Evolutionary conservation across 2,329 filamentous ascomycete genomes (phyloP), one percentile per base, ranked within the genome.

Genomic region (Pyrenophora seminiperda): DNA sequence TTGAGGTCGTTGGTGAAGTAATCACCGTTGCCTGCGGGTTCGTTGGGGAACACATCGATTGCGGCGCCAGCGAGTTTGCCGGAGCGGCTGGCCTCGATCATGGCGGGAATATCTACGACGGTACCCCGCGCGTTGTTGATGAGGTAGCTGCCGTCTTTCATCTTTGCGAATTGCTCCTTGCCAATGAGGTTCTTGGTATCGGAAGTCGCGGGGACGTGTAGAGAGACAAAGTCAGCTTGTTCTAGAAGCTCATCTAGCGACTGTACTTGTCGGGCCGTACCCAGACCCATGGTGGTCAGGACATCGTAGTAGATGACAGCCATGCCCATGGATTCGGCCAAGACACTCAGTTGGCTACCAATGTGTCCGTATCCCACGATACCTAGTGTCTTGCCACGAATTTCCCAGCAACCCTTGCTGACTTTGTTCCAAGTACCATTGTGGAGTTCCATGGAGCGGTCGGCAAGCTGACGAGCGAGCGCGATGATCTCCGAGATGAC

Each of bases 351-450:
- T 75, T 99, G 94, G 42, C 91, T 92, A 56, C 94, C 94, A 71
- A 99, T 97, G 72, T 99, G 94, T 55, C 94, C 94, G 70, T 99
- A 99, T 22, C 94, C 94, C 59, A 99, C 86, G 67, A 99, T 97
- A 56, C 90, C 94, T 44, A 99, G 82, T 34, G 93, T 97, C 82
- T 99, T 99, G 73, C 94, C 94, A 66, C 94, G 87, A 66, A 97
- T 91, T 75, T 99, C 94, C 94, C 94, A 97, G 82, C 94, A 99
- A 70, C 89, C 92, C 67, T 84, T 83, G 79, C 91, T 96, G 68
- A 97, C 92, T 79, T 99, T 99, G 76, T 97, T 97, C 94, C 94
- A 99, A 34, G 85, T 91, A 49, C 94, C 94, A 49, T 84, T 84
- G 80, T 99, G 94, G 83, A 99, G 85, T 78, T 99, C 94, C 66